These are phyloP conservation scores for Penicillium verrucosum DNA, from an alignment of 2,329 filamentous ascomycete species.

Conservation along the genomic window DNA sequence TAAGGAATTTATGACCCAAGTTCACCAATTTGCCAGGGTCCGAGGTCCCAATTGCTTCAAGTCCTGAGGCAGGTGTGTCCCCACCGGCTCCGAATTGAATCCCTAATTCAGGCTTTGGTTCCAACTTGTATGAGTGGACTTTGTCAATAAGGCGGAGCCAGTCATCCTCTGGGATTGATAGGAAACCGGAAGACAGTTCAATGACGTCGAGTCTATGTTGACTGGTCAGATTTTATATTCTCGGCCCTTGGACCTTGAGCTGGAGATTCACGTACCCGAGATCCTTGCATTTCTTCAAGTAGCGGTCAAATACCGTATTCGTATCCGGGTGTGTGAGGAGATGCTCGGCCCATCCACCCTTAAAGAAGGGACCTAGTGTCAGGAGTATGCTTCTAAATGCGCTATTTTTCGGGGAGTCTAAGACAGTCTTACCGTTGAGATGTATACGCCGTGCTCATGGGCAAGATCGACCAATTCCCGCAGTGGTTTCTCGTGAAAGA, in stretches of 20 bases:
- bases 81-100: conserved; percentile 58
- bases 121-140: conserved; percentile 48
- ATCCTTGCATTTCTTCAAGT: conserved; percentile 52
- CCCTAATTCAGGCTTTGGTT: conserved; percentile 54
- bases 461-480: conserved; percentile 51
- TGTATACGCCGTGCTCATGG: conserved; percentile 50
- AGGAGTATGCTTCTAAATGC: not conserved
- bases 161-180: conserved; percentile 54
- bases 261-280: conserved; percentile 37
- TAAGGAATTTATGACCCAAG: conserved; percentile 50
- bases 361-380: not conserved
- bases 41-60: conserved; percentile 49
- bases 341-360: conserved; percentile 56
- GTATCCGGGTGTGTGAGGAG: conserved; percentile 50
- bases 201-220: conserved; percentile 51
- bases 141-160: conserved; percentile 53
- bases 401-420: not conserved
- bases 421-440: conserved; percentile 45
- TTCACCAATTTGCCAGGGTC: conserved; percentile 51
- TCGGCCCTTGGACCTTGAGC: not conserved
- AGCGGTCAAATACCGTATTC: conserved; percentile 48
- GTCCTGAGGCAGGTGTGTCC: conserved; percentile 48
- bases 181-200: conserved; percentile 53
- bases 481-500: conserved; percentile 48
- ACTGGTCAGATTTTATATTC: not conserved